Evolutionary conservation across 441 rosid species (phyloP).

Genomic region (Syzygium syzygioides): DNA sequence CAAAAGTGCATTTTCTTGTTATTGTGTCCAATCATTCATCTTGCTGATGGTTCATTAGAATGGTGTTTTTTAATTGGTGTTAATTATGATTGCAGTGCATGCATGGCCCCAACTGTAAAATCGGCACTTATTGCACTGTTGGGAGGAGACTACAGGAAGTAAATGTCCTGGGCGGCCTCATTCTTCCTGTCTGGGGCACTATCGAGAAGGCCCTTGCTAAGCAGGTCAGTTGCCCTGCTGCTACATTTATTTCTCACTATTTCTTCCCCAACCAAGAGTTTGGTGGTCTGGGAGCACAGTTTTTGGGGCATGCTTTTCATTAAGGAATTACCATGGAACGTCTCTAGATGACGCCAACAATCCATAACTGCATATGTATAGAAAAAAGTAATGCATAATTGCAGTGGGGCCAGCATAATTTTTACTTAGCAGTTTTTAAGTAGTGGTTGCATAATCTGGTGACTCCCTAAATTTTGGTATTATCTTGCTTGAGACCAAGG

Average conservation of each 20-base stretch:
- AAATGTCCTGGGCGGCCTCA: constrained; percentile 92
- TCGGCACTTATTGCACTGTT: constrained; percentile 86
- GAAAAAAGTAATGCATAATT: neutral
- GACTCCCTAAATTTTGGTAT: neutral
- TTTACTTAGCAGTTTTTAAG: neutral
- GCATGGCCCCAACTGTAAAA: constrained; percentile 98
- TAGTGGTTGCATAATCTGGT: neutral
- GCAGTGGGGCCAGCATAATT: neutral
- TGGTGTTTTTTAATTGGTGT: constrained; percentile 1
- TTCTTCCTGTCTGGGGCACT: constrained; percentile 99
- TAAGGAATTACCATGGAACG: neutral
- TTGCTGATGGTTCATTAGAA: neutral
- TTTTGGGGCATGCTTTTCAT: neutral
- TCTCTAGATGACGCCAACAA: neutral
- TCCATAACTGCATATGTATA: neutral
- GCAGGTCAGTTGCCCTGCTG: constrained; percentile 48
- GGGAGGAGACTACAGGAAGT: constrained; percentile 95
- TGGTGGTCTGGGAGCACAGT: neutral
- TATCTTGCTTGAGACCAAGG: neutral
- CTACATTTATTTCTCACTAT: neutral
- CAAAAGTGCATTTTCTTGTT: neutral
- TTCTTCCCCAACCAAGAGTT: neutral
- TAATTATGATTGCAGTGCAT: constrained; percentile 63
- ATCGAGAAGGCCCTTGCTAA: constrained; percentile 94
- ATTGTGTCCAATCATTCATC: neutral